Percentiles rank a stretch among this genome's conserved stretches.
These are phyloP conservation scores for Geranium brycei DNA, from an alignment of 345 rosid genomes.

Conservation along the genomic window DNA sequence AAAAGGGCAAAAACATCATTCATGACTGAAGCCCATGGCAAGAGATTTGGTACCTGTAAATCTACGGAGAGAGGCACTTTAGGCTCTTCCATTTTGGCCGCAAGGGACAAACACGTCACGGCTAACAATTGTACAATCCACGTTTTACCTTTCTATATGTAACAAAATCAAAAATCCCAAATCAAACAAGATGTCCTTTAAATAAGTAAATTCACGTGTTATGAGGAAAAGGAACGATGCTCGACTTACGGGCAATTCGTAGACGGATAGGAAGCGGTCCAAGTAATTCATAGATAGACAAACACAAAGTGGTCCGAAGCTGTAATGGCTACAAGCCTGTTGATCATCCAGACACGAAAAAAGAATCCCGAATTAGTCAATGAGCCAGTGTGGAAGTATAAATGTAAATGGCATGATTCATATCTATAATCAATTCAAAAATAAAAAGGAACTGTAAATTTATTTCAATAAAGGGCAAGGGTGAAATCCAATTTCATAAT, in stretches of 20 bases:
- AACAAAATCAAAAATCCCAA: neutral
- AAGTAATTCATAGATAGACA: constrained; percentile 50
- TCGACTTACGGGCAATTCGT: constrained; percentile 42
- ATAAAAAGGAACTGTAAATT: neutral
- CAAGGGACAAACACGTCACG: constrained; percentile 65
- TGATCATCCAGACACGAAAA: neutral
- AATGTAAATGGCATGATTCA: no score
- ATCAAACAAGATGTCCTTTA: no score
- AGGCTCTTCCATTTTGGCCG: constrained; percentile 69
- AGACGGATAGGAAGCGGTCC: constrained; percentile 64
- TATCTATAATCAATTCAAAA: no score
- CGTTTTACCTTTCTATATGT: constrained; percentile 44
- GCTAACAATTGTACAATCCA: constrained; percentile 61
- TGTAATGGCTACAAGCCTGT: constrained; percentile 53
- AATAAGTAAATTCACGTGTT: no score
- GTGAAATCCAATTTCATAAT: neutral
- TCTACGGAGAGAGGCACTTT: constrained; percentile 48
- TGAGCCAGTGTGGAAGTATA: no score
- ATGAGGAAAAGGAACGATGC: neutral
- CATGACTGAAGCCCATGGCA: neutral
- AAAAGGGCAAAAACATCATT: no score
- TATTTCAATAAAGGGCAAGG: neutral
- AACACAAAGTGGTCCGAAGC: constrained; percentile 54
- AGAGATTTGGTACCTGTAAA: constrained; percentile 36
- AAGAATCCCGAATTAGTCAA: neutral